Evolutionary conservation across 805 yeast species (phyloP).

Genomic region (Metschnikowia chrysomelidarum): DNA sequence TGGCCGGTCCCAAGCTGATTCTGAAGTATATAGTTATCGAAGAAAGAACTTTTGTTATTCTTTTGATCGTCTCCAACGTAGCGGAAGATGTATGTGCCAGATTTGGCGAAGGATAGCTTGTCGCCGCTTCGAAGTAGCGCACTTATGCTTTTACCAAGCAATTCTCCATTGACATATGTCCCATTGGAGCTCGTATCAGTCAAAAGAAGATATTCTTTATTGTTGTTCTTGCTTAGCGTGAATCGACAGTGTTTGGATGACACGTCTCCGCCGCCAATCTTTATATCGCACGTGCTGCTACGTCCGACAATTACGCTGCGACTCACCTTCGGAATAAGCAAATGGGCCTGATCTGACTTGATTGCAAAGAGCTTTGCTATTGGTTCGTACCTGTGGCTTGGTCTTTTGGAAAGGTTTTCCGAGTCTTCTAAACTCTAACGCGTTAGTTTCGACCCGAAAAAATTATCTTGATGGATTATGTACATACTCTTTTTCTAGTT

Average conservation of each 20-base stretch:
- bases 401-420: slow-evolving; percentile 17
- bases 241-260: slow-evolving; percentile 65
- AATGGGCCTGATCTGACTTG: slow-evolving; percentile 21
- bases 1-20: slow-evolving; percentile 71
- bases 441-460: slow-evolving; percentile 15
- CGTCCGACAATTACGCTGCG: slow-evolving; percentile 46
- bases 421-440: slow-evolving; percentile 15
- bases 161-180: slow-evolving; percentile 58
- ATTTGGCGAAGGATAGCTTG: slow-evolving; percentile 53
- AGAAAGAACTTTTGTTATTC: slow-evolving; percentile 41
- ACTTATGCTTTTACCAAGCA: slow-evolving; percentile 48
- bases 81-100: slow-evolving; percentile 48
- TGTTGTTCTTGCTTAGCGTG: slow-evolving; percentile 36
- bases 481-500: slow-evolving; percentile 27
- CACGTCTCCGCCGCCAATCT: slow-evolving; percentile 54
- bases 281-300: slow-evolving; percentile 58
- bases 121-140: slow-evolving; percentile 62
- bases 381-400: slow-evolving; percentile 19
- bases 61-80: slow-evolving; percentile 32
- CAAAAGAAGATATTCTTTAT: slow-evolving; percentile 40
- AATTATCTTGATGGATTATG: not conserved
- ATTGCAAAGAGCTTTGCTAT: slow-evolving; percentile 26
- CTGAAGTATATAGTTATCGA: slow-evolving; percentile 56
- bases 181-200: slow-evolving; percentile 66
- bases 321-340: slow-evolving; percentile 23